Base-by-base conservation (phyloP, 176 grass and related monocot species). In the Calamus simplicifolius region DNA sequence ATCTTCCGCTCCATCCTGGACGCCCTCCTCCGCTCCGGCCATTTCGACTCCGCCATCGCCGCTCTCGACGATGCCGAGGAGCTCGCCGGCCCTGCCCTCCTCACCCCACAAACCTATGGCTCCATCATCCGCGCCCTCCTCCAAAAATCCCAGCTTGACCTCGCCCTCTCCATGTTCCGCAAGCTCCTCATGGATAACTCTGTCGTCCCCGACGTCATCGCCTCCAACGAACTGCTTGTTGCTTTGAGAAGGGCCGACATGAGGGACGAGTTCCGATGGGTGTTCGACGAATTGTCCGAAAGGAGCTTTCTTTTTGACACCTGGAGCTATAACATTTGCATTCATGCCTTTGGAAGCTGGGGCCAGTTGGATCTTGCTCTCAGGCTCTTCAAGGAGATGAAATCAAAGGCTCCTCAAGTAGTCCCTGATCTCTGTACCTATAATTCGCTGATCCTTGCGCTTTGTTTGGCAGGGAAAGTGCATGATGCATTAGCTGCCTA, bases 291-390 rank as follows among this genome's bases (percentile, higher is more conserved):
- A 81, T 67, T 96, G 74, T 74, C 77, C 16, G 58, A 59, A 13
- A 84, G 75, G 53, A 78, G 84, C 18, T 67, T 87, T 13, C 58
- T 77, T 52, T 72, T 88, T 28, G 80, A 89, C 35, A 31, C 74
- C 4, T 75, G 86, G 75, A 65, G 76, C 62, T 96, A 85, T 60
- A 96, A 96, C 64, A 74, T 96, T 14, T 90, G 83, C 61, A 90
- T 96, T 75, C 75, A 96, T 30, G 86, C 91, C 13, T 90, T 87
- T 35, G 78, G 83, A 23, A 77, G 78, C 49, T 96, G 83, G 72
- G 79, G 81, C 56, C 60, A 69, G 63, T 51, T 90, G 49, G 71
- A 63, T 29, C 74, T 82, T 60, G 75, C 86, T 0, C 61, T 90
- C 1, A 64, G 56, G 19, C 86, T 96, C 8, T 96, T 96, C 29